Base-by-base conservation (phyloP, 2,329 filamentous ascomycete genomes). In the Hymenoscyphus albidus region DNA sequence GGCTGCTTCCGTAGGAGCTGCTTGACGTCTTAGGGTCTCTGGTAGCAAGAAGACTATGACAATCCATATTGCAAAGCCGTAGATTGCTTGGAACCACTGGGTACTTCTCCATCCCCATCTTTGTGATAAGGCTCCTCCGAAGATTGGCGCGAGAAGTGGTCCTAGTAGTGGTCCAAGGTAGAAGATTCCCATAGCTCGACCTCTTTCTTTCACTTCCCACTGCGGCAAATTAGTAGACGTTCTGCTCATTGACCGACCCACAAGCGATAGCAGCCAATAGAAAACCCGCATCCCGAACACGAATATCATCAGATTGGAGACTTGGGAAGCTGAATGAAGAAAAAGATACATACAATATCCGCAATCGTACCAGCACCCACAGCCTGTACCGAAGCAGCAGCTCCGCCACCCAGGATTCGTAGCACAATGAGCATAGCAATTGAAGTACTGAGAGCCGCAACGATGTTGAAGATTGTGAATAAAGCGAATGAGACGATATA, bases 361-460 rank as follows among this genome's bases (percentile, higher is more conserved):
- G 91, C 88, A 64, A 95, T 91, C 2, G 91, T 93, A 5, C 92
- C 92, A 1, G 91, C 91, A 4, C 92, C 91, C 7, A 95, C 91
- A 7, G 91, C 89, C 75, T 94, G 91, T 0, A 93, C 91, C 1
- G 88, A 91, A 1, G 91, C 91, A 0, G 91, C 87, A 2, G 91
- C 90, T 22, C 91, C 92, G 48, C 92, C 92, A 55, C 85, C 83
- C 5, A 93, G 79, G 68, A 93, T 78, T 14, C 92, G 85, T 81
- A 93, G 90, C 48, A 90, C 83, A 70, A 94, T 87, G 48, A 96
- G 83, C 90, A 93, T 92, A 51, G 79, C 80, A 68, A 93, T 91
- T 68, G 85, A 88, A 62, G 80, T 83, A 69, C 87, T 89, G 35
- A 92, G 76, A 16, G 90, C 91, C 61, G 85, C 86, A 51, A 92